A percentile compares a stretch with the other conserved stretches of the same genome.
Evolutionary conservation across 371 early-diverging fungal genomes (phyloP).

Genomic region (Rhizopus sp.): DNA sequence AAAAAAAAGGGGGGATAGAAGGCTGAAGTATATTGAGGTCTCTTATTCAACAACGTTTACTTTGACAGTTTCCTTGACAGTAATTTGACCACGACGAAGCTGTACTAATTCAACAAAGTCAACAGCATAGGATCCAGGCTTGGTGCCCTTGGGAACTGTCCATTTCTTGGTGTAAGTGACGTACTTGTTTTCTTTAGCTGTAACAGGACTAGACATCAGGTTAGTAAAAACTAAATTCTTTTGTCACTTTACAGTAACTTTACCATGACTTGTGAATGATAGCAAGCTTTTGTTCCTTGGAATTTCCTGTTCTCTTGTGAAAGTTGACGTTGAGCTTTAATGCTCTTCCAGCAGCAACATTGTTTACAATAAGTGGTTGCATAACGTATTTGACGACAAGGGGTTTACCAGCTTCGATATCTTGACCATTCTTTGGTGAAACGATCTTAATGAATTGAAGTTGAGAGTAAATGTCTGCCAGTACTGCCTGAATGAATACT

Average conservation of each 20-base stretch:
- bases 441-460: slow-evolving; percentile 51
- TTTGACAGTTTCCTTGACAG: slow-evolving; percentile 34
- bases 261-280: slow-evolving; percentile 39
- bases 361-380: slow-evolving; percentile 48
- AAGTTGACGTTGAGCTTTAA: slow-evolving; percentile 40
- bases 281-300: slow-evolving; percentile 38
- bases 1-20: no score
- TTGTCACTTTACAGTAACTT: neutral
- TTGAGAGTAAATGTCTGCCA: slow-evolving; percentile 45
- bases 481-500: slow-evolving; percentile 23
- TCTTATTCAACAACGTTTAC: slow-evolving; percentile 35
- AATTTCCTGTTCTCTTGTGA: slow-evolving; percentile 42
- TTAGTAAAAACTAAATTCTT: neutral
- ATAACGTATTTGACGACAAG: slow-evolving; percentile 45
- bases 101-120: slow-evolving; percentile 30
- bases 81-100: slow-evolving; percentile 34
- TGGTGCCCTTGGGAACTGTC: slow-evolving; percentile 50
- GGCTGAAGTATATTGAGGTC: no score
- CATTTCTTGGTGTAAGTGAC: slow-evolving; percentile 35
- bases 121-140: slow-evolving; percentile 53
- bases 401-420: slow-evolving; percentile 38
- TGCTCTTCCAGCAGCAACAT: slow-evolving; percentile 40
- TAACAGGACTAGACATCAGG: slow-evolving; percentile 21
- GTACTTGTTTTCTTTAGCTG: slow-evolving; percentile 31
- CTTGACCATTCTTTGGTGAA: slow-evolving; percentile 40